Evolutionary conservation across 192 early-diverging fungal species (phyloP), one percentile per base, ranked within the genome.

Genomic region (Chytriomyces confervae): DNA sequence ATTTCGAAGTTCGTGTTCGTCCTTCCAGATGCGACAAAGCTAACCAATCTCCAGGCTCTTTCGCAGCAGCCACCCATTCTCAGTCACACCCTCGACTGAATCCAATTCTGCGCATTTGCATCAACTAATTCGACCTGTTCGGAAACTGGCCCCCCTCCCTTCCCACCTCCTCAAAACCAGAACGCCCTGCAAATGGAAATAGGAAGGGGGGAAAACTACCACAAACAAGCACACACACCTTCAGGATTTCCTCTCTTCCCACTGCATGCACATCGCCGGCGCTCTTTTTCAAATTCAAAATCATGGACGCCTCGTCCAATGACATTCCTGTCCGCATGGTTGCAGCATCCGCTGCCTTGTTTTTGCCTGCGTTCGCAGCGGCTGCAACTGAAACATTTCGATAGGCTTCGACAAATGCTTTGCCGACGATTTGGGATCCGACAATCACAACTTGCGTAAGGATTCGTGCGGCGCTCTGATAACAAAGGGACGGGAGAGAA

Each of bases 361-460:
- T 45, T 9, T 16, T 43, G 13, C 78, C 70, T 20, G 69, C 82
- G 46, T 88, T 89, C n/a, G 91, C 92, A 23, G 88, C 87, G 18
- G 89, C 90, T 61, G 89, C 90, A 18, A 91, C 91, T 72, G 93
- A 88, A 16, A 94, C 95, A 76, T 95, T 91, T 66, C 91, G 92
- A 83, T 95, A 98, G 29, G 97, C 97, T 66, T 95, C 97, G 69
- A 94, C 89, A 81, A 96, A 96, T 51, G 97, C 97, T 79, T 92
- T 90, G 44, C 94, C 94, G 50, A 96, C 84, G 81, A 98, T 93
- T 74, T 92, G 91, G 7, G 91, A 84, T 61, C 94, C 94, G 62
- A 79, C 80, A 51, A 87, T 66, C 23, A 81, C 84, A 45, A 87
- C 81, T 49, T 86, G 81, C 2, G 84, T 82, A 10, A 86, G 71